phyloP scores from a whole-genome alignment of 495 filamentous ascomycete species.

The Glarea lozoyensis region DNA sequence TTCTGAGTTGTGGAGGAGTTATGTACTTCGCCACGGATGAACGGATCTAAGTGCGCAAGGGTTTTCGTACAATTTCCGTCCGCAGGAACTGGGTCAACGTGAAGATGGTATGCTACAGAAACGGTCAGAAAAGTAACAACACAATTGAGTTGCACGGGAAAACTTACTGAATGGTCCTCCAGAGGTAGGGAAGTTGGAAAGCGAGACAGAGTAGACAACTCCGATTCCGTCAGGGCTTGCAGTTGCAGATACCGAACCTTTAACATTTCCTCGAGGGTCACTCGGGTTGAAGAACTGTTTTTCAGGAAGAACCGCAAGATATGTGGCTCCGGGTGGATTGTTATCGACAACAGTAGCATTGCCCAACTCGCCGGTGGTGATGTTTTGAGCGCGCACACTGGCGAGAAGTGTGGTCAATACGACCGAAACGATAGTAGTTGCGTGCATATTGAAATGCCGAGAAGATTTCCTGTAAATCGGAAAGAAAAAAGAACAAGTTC shows the following conservation, averaged over 20 bases:
- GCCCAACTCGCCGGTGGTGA: conserved; percentile 31
- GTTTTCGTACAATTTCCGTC: conserved; percentile 74
- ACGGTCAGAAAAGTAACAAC: conserved; percentile 8
- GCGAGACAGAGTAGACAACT: conserved; percentile 47
- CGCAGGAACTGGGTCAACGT: conserved; percentile 60
- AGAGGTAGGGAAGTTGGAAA: conserved; percentile 55
- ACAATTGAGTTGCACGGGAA: not conserved
- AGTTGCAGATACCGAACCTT: conserved; percentile 51
- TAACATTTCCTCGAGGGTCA: conserved; percentile 44
- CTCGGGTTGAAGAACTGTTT: conserved; percentile 34
- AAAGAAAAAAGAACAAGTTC: too few species aligned
- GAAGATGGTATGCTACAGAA: conserved; percentile 71
- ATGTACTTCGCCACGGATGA: conserved; percentile 28
- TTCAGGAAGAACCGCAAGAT: conserved; percentile 51
- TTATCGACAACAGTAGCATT: conserved; percentile 47
- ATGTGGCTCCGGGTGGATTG: conserved; percentile 53
- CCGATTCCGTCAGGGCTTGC: conserved; percentile 50
- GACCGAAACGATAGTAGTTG: too few species aligned
- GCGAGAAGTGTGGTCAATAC: too few species aligned
- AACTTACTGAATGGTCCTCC: conserved; percentile 66
- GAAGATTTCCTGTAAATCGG: too few species aligned
- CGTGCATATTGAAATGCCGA: too few species aligned
- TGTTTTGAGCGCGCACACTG: conserved; percentile 31
- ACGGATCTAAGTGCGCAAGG: conserved; percentile 54
- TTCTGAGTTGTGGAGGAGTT: not conserved